Base-by-base conservation (phyloP, 2,329 filamentous ascomycete species). In the Cercospora sp. region DNA sequence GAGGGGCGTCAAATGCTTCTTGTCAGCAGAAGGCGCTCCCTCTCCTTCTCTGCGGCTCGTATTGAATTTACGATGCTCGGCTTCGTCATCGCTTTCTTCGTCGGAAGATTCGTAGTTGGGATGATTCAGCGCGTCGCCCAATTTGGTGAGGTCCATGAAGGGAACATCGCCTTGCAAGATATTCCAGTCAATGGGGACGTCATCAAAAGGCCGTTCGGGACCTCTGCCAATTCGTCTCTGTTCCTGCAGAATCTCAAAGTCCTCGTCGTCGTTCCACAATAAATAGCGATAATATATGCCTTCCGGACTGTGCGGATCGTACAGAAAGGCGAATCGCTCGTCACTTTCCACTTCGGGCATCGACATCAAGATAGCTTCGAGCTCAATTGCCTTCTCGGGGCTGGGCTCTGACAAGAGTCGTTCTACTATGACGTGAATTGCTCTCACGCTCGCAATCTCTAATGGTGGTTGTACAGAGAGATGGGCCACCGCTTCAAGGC, bases 221-320 rank as follows among this genome's bases (percentile, higher is more conserved):
- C 67, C 71, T 28, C 68, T 65, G 3, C 69, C 68, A 8, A 68
- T 85, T 20, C 90, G 67, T 68, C 75, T 69, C 69, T 75, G 70
- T n/a, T 74, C 68, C 63, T 72, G 75, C 26, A 76, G 80, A 3
- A 82, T 76, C 51, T 85, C 82, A 1, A 85, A 84, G 4, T 89
- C 58, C 7, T 73, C 71, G 12, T 75, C 70, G 3, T 73, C 70
- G 10, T 64, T 89, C 91, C 94, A 97, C 55, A 98, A 77, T 55
- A 92, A 88, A 91, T 93, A 98, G 53, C 95, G 89, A 79, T 98
- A 98, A 86, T 94, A 99, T 16, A 96, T 87, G 16, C 91, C 94
- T 28, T 89, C 93, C 70, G 86, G 84, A 75, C 89, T 94, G 72
- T 89, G 87, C 20, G 93, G 87, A 78, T 98, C 91, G 90, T 92